A percentile compares a stretch with the other conserved stretches of the same genome.
These are phyloP conservation scores for Plantago lanceolata DNA, from an alignment of 305 asterid genomes.

Conservation along the genomic window DNA sequence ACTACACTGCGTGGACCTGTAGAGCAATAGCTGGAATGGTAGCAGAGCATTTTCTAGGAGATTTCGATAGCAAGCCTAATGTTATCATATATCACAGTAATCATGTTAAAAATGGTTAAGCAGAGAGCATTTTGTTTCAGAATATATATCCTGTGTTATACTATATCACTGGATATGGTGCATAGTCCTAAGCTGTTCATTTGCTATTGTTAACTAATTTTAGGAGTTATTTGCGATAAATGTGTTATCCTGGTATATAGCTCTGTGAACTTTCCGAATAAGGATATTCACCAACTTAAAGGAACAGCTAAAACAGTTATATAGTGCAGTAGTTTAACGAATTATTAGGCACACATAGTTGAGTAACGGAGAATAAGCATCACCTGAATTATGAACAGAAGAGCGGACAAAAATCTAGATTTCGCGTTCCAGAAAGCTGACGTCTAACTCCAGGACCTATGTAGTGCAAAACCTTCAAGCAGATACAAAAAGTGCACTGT, in stretches of 20 bases:
- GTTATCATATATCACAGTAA: slow-evolving; percentile 53
- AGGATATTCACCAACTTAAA: too few species aligned
- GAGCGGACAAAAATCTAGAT: not conserved
- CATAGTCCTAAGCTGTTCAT: too few species aligned
- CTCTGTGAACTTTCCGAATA: not conserved
- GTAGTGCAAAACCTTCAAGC: not conserved
- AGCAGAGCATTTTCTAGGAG: slow-evolving; percentile 26
- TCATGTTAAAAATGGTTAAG: not conserved
- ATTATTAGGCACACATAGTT: not conserved
- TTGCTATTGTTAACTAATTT: not conserved
- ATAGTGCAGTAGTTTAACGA: not conserved
- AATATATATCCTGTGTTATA: not conserved
- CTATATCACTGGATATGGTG: not conserved
- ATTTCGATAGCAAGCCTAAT: slow-evolving; percentile 44
- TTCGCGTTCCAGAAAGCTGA: not conserved
- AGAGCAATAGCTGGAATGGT: slow-evolving; percentile 29
- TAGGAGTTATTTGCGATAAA: not conserved
- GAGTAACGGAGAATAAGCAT: not conserved
- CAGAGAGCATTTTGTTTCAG: too few species aligned
- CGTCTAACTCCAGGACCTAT: not conserved
- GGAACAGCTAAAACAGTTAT: not conserved
- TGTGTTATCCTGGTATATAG: not conserved
- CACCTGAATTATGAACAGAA: not conserved
- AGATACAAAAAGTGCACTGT: not conserved
- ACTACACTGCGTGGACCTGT: slow-evolving; percentile 38